phyloP scores from a whole-genome alignment of 2,329 filamentous ascomycete genomes.

The Sporothrix luriei region DNA sequence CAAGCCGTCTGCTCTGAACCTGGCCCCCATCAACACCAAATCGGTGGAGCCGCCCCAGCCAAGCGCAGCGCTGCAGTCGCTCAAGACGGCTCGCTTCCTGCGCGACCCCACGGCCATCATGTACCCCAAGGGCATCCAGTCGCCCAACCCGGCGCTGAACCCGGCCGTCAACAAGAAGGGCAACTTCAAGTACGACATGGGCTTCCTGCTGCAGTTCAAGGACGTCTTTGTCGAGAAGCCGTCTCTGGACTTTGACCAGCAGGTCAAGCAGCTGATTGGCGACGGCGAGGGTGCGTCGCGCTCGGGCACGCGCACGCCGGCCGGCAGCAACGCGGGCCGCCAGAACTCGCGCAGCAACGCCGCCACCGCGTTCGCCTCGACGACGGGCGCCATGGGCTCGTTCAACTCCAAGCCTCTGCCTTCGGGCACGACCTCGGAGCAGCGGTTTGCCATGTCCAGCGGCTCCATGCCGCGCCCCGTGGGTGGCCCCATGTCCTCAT shows the following conservation, averaged over 20 bases:
- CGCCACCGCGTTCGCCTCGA: conserved; percentile 36
- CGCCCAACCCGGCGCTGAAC: conserved; percentile 91
- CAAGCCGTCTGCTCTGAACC: conserved; percentile 87
- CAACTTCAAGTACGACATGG: conserved; percentile 91
- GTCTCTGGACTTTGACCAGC: conserved; percentile 86
- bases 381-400: conserved; percentile 62
- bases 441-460: conserved; percentile 70
- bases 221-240: conserved; percentile 96
- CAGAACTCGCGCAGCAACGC: conserved; percentile 48
- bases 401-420: conserved; percentile 70
- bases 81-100: conserved; percentile 89
- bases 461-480: conserved; percentile 53
- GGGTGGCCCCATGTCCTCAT: conserved; percentile 40
- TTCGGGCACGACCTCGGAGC: conserved; percentile 73
- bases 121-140: conserved; percentile 82
- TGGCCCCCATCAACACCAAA: conserved; percentile 79
- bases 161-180: conserved; percentile 75
- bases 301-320: conserved; percentile 63
- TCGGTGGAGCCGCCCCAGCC: conserved; percentile 88
- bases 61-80: conserved; percentile 87
- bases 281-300: conserved; percentile 65
- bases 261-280: conserved; percentile 84
- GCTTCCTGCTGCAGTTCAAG: conserved; percentile 95
- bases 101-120: conserved; percentile 71
- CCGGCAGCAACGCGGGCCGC: conserved; percentile 49